Evolutionary conservation across 306 rosid species (phyloP).

Genomic region (Malus sieversii): DNA sequence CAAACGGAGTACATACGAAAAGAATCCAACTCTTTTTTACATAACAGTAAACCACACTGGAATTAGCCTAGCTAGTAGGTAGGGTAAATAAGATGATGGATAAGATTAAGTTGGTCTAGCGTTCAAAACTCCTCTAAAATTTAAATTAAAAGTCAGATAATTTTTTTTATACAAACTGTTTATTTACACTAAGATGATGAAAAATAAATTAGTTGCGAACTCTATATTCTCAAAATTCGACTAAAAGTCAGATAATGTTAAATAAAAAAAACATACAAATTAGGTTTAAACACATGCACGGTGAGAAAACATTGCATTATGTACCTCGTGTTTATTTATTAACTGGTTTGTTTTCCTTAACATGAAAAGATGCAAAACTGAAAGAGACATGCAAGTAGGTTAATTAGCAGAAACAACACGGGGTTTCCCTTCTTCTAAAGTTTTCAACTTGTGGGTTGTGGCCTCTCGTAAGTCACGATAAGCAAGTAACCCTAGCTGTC

Average conservation of each 20-base stretch:
- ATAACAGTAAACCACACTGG: neutral
- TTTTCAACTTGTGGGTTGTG: conserved; percentile 1
- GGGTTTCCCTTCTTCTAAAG: conserved; percentile 6
- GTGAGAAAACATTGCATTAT: neutral
- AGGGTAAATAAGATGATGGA: neutral
- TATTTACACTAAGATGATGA: no score
- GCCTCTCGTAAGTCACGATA: neutral
- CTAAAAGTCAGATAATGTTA: neutral
- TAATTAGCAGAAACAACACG: neutral
- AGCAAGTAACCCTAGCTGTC: conserved; percentile 1
- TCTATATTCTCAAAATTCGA: no score
- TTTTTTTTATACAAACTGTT: no score
- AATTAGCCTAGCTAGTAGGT: neutral
- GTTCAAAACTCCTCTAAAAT: no score
- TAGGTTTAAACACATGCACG: neutral
- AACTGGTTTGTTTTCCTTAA: neutral
- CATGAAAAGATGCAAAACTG: neutral
- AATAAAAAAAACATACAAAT: neutral
- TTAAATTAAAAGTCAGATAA: neutral
- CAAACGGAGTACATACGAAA: neutral
- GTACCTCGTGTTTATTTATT: neutral
- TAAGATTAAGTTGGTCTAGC: neutral
- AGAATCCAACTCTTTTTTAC: neutral
- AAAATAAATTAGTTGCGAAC: neutral
- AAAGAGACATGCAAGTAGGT: conserved; percentile 18